Evolutionary conservation across 75 land plant species (phyloP).

Genomic region (Adiantum capillusveneris): DNA sequence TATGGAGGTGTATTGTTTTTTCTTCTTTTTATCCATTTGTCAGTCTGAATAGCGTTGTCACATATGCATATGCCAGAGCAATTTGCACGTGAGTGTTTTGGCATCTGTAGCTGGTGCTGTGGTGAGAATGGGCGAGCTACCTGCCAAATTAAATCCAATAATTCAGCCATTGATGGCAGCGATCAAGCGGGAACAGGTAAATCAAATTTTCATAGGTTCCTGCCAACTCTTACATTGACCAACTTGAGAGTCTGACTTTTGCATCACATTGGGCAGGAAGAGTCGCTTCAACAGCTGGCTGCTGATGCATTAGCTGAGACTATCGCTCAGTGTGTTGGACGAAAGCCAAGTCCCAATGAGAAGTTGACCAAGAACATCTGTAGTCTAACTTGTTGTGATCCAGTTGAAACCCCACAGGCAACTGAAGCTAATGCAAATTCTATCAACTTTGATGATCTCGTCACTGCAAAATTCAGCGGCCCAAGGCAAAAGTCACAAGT

Average conservation of each 20-base stretch:
- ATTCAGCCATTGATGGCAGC: conserved; percentile 97
- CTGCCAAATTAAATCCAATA: conserved; percentile 76
- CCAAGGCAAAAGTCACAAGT: conserved; percentile 38
- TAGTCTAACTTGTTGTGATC: conserved; percentile 72
- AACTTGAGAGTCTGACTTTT: too few relatives aligned
- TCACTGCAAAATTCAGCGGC: conserved; percentile 24
- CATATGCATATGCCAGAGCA: conserved; percentile 75
- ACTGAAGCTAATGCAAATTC: conserved; percentile 48
- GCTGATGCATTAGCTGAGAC: conserved; percentile 97
- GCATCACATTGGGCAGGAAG: conserved; percentile 51
- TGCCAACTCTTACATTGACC: too few relatives aligned
- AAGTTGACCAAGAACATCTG: conserved; percentile 87
- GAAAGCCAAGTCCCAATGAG: conserved; percentile 93
- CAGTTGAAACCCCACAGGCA: conserved; percentile 87
- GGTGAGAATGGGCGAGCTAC: conserved; percentile 91
- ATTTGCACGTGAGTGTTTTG: conserved; percentile 86
- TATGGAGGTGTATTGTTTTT: too few relatives aligned
- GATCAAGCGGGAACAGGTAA: conserved; percentile 92
- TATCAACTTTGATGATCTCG: conserved; percentile 58
- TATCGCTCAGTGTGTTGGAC: conserved; percentile 63
- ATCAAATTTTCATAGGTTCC: too few relatives aligned
- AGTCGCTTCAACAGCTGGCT: conserved; percentile 79
- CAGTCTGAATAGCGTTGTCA: too few relatives aligned
- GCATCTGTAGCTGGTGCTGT: conserved; percentile 86
- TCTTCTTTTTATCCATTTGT: too few relatives aligned